These are phyloP conservation scores for Cyphellophora attinorum DNA, from an alignment of 2,329 filamentous ascomycete genomes.

Conservation along the genomic window DNA sequence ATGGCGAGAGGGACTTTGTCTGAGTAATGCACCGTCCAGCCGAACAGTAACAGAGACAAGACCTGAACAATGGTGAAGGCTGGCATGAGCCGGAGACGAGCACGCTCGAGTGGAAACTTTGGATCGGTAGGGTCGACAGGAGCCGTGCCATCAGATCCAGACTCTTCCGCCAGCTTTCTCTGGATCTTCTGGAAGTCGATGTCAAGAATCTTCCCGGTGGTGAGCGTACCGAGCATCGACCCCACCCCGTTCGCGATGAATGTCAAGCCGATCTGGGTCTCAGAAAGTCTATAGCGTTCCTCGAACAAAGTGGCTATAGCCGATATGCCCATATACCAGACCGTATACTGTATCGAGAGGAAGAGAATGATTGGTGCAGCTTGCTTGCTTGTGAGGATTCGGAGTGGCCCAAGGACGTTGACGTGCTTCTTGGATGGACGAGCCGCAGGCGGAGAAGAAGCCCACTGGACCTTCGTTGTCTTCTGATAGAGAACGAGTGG, in stretches of 20 bases:
- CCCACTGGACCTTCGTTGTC: conserved; percentile 1
- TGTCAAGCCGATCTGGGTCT: conserved; percentile 39
- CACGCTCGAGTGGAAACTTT: conserved; percentile 40
- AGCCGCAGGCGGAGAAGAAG: conserved; percentile 4
- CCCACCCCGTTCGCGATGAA: conserved; percentile 49
- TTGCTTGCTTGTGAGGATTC: conserved; percentile 37
- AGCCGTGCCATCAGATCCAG: neutral
- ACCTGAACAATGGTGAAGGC: conserved; percentile 37
- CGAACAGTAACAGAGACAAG: conserved; percentile 39
- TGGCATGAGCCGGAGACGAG: conserved; percentile 41
- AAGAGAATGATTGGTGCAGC: conserved; percentile 38
- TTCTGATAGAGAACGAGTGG: conserved; percentile 17
- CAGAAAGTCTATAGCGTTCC: conserved; percentile 31
- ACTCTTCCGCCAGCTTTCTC: conserved; percentile 7
- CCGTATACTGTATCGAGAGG: conserved; percentile 41
- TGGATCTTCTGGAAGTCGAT: conserved; percentile 39
- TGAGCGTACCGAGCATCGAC: conserved; percentile 43
- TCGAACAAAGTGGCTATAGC: conserved; percentile 43
- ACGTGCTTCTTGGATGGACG: conserved; percentile 25
- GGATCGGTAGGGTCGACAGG: neutral
- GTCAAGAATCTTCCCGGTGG: conserved; percentile 45
- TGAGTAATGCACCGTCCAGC: conserved; percentile 41
- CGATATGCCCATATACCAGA: conserved; percentile 49
- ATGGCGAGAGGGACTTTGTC: conserved; percentile 42
- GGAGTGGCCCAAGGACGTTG: conserved; percentile 36